Evolutionary conservation across 805 yeast species (phyloP).

Genomic region (Kuraishia cidri): DNA sequence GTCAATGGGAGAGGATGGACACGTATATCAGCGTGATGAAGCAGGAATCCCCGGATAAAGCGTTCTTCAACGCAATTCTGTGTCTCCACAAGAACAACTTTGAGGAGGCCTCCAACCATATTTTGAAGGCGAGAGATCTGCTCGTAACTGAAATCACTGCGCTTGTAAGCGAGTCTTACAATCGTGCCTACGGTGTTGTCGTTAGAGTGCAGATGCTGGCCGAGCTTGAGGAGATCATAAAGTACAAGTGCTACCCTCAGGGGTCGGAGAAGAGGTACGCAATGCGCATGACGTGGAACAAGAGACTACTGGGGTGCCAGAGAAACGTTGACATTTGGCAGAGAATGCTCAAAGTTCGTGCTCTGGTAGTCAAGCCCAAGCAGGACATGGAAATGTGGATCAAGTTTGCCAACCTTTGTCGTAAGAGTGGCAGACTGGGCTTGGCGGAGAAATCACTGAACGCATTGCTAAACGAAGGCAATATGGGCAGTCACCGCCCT

Average conservation of each 20-base stretch:
- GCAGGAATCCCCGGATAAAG: slow-evolving; percentile 85
- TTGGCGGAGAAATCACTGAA: slow-evolving; percentile 89
- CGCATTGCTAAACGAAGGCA: slow-evolving; percentile 66
- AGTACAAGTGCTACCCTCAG: slow-evolving; percentile 78
- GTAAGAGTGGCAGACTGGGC: slow-evolving; percentile 88
- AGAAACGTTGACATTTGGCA: slow-evolving; percentile 99
- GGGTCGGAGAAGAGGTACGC: slow-evolving; percentile 70
- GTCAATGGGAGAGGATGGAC: slow-evolving; percentile 96
- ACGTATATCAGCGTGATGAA: slow-evolving; percentile 86
- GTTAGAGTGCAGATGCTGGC: slow-evolving; percentile 97
- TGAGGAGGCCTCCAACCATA: slow-evolving; percentile 71
- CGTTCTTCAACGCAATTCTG: slow-evolving; percentile 88
- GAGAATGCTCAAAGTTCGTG: slow-evolving; percentile 85
- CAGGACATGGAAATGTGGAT: slow-evolving; percentile 98
- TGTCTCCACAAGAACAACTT: slow-evolving; percentile 81
- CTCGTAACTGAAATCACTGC: slow-evolving; percentile 92
- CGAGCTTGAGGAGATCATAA: slow-evolving; percentile 90
- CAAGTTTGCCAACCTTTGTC: slow-evolving; percentile 90
- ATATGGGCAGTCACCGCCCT: slow-evolving; percentile 35
- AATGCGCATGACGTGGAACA: slow-evolving; percentile 90
- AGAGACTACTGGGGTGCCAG: slow-evolving; percentile 87
- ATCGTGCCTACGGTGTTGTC: slow-evolving; percentile 93
- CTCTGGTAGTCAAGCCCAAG: slow-evolving; percentile 87
- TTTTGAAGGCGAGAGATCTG: slow-evolving; percentile 77
- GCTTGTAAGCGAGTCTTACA: slow-evolving; percentile 88